Evolutionary conservation across 2,329 filamentous ascomycete species (phyloP).

Genomic region (Scopulariopsis brevicaulis): DNA sequence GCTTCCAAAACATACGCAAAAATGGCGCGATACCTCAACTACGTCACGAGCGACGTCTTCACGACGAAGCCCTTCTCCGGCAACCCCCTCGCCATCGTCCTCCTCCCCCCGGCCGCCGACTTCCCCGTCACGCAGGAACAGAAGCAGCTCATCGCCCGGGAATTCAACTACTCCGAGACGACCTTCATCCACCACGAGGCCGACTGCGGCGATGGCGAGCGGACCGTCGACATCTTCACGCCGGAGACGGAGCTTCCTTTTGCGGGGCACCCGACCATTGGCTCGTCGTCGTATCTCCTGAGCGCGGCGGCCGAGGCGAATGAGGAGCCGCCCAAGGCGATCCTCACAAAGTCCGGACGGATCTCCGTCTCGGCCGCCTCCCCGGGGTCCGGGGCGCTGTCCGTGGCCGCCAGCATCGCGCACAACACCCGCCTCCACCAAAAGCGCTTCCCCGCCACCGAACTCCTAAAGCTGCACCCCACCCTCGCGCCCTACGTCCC

Average conservation of each 20-base stretch:
- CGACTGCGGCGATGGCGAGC: conserved; percentile 17
- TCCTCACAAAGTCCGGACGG: conserved; percentile 45
- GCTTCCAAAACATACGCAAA: background rate
- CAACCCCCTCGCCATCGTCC: conserved; percentile 50
- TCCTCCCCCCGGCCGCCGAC: conserved; percentile 28
- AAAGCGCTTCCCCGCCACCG: conserved; percentile 18
- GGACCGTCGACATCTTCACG: conserved; percentile 49
- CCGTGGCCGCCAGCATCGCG: conserved; percentile 44
- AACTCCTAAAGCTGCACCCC: conserved; percentile 9
- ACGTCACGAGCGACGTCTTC: conserved; percentile 47
- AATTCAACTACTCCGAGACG: conserved; percentile 55
- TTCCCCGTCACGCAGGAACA: conserved; percentile 31
- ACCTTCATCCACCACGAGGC: conserved; percentile 44
- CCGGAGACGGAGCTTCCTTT: conserved; percentile 42
- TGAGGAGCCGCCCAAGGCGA: conserved; percentile 18
- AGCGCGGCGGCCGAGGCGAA: conserved; percentile 14
- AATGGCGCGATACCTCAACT: conserved; percentile 22
- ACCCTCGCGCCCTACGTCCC: background rate
- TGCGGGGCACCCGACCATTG: conserved; percentile 51
- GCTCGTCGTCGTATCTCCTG: conserved; percentile 38
- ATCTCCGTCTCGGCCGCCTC: conserved; percentile 29
- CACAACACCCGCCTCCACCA: conserved; percentile 54
- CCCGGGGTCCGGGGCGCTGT: conserved; percentile 33
- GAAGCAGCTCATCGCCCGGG: conserved; percentile 47
- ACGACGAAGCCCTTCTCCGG: conserved; percentile 38